A percentile compares a stretch with the other conserved stretches of the same genome.
phyloP scores from a whole-genome alignment of 2,329 filamentous ascomycete species.

The Venturia oleaginea region DNA sequence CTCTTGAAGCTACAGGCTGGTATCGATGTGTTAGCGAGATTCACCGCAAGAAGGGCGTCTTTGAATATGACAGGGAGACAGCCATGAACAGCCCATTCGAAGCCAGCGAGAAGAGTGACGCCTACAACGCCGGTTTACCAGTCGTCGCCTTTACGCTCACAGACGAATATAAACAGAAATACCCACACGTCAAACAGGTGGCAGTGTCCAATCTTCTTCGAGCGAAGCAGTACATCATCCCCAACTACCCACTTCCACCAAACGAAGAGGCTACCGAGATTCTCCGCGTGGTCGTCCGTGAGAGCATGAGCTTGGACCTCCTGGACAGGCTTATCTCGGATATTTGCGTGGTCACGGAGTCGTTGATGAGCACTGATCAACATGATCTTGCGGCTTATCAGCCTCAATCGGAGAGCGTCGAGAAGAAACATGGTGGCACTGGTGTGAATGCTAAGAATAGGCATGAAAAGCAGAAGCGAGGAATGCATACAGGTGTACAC shows the following conservation, averaged over 20 bases:
- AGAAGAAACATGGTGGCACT: constrained; percentile 30
- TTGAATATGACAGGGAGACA: constrained; percentile 28
- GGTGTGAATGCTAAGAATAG: constrained; percentile 1
- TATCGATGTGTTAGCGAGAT: constrained; percentile 58
- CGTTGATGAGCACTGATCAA: constrained; percentile 45
- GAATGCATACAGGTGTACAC: background rate
- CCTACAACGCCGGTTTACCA: constrained; percentile 56
- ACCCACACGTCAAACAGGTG: constrained; percentile 55
- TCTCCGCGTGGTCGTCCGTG: constrained; percentile 56
- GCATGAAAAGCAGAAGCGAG: background rate
- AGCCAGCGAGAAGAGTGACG: constrained; percentile 44
- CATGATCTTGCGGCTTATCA: constrained; percentile 44
- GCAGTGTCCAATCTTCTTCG: constrained; percentile 53
- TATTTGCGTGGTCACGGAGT: constrained; percentile 52
- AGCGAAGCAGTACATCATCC: constrained; percentile 62
- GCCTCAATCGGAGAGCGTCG: constrained; percentile 29
- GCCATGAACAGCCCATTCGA: constrained; percentile 33
- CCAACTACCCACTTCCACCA: constrained; percentile 58
- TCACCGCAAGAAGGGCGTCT: constrained; percentile 47
- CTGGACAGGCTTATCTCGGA: constrained; percentile 55
- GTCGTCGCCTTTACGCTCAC: constrained; percentile 59
- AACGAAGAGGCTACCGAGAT: constrained; percentile 55
- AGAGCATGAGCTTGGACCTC: constrained; percentile 60
- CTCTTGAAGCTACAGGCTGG: constrained; percentile 57
- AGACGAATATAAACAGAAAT: constrained; percentile 52